Conservation (phyloP, 2,329 filamentous ascomycete genomes). For the Fusarium proliferatum region DNA sequence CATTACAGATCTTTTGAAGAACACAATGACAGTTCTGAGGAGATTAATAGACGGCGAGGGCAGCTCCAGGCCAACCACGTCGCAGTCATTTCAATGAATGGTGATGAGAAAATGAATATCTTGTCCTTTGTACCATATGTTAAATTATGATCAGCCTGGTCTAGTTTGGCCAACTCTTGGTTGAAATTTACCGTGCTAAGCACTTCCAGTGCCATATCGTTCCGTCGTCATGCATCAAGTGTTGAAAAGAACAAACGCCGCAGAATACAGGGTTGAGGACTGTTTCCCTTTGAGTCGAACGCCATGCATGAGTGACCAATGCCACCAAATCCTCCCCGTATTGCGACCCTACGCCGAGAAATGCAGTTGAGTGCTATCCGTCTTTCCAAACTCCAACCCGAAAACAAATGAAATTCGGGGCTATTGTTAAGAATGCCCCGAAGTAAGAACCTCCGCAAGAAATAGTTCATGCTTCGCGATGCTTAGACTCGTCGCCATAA, state of each 20-base stretch:
- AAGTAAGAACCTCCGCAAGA: neutral
- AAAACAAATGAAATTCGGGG: constrained; percentile 17
- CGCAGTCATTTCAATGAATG: constrained; percentile 5
- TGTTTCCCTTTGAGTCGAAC: constrained; percentile 42
- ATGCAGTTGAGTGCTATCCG: constrained; percentile 50
- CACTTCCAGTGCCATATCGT: neutral
- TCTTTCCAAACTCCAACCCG: constrained; percentile 21
- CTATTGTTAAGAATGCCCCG: constrained; percentile 40
- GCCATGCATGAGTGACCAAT: constrained; percentile 30
- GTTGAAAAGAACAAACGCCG: constrained; percentile 45
- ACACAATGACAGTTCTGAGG: constrained; percentile 81
- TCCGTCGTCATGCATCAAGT: constrained; percentile 33
- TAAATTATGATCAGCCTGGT: constrained; percentile 30
- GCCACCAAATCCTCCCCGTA: constrained; percentile 1
- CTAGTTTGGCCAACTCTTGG: constrained; percentile 46
- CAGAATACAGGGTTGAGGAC: constrained; percentile 50
- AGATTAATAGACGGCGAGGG: constrained; percentile 53
- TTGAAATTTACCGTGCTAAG: constrained; percentile 5
- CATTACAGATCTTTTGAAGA: constrained; percentile 78
- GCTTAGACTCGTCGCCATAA: constrained; percentile 66
- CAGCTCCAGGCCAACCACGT: constrained; percentile 34
- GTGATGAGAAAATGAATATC: neutral
- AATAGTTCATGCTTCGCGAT: constrained; percentile 43
- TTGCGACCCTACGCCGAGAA: constrained; percentile 25
- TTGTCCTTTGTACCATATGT: neutral